A percentile compares a stretch with the other conserved stretches of the same genome.
Evolutionary conservation across 2,329 filamentous ascomycete species (phyloP).

Genomic region (Xylaria sp.): DNA sequence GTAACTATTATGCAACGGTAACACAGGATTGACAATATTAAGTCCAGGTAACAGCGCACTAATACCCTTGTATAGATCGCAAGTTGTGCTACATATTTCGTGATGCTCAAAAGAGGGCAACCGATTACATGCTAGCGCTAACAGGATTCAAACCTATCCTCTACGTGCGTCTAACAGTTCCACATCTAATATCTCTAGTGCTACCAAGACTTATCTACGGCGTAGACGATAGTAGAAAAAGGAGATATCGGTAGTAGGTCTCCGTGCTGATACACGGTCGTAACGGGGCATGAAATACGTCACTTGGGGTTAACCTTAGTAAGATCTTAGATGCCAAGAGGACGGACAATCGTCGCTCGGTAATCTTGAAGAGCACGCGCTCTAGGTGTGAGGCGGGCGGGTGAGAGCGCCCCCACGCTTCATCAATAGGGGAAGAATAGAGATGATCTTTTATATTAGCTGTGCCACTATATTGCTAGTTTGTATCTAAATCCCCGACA

Average conservation of each 20-base stretch:
- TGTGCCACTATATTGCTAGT: background rate
- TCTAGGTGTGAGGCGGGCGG: background rate
- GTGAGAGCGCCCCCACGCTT: background rate
- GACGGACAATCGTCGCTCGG: slow-evolving; percentile 4
- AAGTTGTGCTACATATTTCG: background rate
- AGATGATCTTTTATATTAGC: slow-evolving; percentile 7
- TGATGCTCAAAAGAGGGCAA: background rate
- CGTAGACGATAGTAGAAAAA: background rate
- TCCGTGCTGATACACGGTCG: background rate
- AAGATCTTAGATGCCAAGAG: background rate
- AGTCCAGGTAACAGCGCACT: background rate
- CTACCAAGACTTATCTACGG: background rate
- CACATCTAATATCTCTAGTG: background rate
- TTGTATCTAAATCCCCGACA: background rate
- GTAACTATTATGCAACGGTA: background rate
- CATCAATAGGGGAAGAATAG: slow-evolving; percentile 2
- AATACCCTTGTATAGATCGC: background rate
- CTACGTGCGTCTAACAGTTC: too few species aligned
- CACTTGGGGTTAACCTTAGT: slow-evolving; percentile 15
- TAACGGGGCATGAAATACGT: slow-evolving; percentile 6
- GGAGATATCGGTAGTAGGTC: background rate
- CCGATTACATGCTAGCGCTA: too few species aligned
- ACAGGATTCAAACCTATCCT: too few species aligned
- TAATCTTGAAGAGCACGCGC: slow-evolving; percentile 3
- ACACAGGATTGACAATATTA: background rate